Conservation (phyloP, 495 filamentous ascomycete genomes). For the Daldinia loculata region DNA sequence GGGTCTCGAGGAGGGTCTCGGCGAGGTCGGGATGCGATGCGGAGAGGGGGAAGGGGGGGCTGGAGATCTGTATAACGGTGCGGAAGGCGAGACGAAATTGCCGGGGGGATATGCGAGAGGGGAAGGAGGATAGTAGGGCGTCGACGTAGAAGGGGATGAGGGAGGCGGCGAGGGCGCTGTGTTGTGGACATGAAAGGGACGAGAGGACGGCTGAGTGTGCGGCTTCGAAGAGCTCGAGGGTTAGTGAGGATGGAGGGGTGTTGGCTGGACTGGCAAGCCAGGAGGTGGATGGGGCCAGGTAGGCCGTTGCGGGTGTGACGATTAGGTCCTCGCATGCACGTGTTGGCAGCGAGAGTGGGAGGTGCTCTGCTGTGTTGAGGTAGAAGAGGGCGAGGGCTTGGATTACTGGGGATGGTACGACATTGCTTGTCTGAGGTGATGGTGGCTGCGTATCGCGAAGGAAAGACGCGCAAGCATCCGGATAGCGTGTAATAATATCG, state of each 20-base stretch:
- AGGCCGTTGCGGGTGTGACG: conserved; percentile 75
- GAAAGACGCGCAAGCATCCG: conserved; percentile 73
- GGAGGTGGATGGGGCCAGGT: conserved; percentile 71
- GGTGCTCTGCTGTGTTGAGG: conserved; percentile 87
- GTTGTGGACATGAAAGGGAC: conserved; percentile 80
- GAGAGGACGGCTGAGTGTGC: conserved; percentile 89
- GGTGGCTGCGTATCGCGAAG: conserved; percentile 69
- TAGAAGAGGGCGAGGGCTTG: conserved; percentile 89
- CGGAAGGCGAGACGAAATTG: conserved; percentile 96
- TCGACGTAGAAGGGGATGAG: conserved; percentile 89
- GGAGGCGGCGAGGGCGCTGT: conserved; percentile 71
- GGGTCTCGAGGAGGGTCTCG: conserved; percentile 81
- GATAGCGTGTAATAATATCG: conserved; percentile 82
- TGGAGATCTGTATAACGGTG: conserved; percentile 84
- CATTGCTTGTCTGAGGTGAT: conserved; percentile 61
- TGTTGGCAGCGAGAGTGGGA: conserved; percentile 74
- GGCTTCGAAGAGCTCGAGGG: conserved; percentile 84
- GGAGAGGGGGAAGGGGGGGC: conserved; percentile 78
- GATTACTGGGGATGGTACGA: conserved; percentile 74
- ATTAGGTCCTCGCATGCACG: conserved; percentile 75
- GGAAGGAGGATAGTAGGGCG: conserved; percentile 84
- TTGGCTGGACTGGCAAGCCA: conserved; percentile 62
- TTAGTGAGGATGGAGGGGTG: conserved; percentile 51
- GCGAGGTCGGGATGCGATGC: conserved; percentile 76
- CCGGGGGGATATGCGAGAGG: conserved; percentile 78